A percentile compares a stretch with the other conserved stretches of the same genome.
These are phyloP conservation scores for Xylariaceae sp. DNA, from an alignment of 2,329 filamentous ascomycete genomes.

Conservation along the genomic window DNA sequence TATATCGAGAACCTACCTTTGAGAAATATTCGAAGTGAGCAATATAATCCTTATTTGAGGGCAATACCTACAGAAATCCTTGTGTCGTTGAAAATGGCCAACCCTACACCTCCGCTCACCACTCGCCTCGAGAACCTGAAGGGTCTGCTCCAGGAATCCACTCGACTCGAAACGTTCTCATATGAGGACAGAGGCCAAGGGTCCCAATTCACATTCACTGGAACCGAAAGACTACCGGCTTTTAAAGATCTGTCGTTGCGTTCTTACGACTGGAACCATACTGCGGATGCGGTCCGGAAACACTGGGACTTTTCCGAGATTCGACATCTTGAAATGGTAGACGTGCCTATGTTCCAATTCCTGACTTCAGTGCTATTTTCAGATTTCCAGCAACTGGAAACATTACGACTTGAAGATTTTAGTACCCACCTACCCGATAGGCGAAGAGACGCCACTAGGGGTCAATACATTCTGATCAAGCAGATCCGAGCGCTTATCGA, in stretches of 20 bases:
- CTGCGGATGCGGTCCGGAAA: constrained; percentile 41
- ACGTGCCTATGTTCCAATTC: constrained; percentile 53
- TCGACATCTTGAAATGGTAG: constrained; percentile 47
- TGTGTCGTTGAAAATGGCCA: constrained; percentile 49
- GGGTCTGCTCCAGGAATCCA: constrained; percentile 46
- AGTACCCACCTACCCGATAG: constrained; percentile 48
- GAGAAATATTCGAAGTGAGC: constrained; percentile 43
- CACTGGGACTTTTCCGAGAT: constrained; percentile 57
- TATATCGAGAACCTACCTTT: constrained; percentile 51
- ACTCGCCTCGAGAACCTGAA: constrained; percentile 50
- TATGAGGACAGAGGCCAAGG: constrained; percentile 54
- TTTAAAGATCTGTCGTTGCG: constrained; percentile 49
- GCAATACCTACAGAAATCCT: constrained; percentile 48
- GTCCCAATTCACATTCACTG: constrained; percentile 49
- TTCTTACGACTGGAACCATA: constrained; percentile 58
- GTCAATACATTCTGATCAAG: constrained; percentile 48
- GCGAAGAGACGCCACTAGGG: constrained; percentile 47
- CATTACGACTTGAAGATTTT: constrained; percentile 52
- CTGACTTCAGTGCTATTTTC: constrained; percentile 48
- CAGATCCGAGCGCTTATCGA: constrained; percentile 45
- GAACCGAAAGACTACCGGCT: constrained; percentile 50
- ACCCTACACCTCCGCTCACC: constrained; percentile 48
- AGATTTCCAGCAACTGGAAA: constrained; percentile 46
- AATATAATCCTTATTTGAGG: constrained; percentile 45
- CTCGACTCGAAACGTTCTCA: constrained; percentile 46